Evolutionary conservation across 495 filamentous ascomycete genomes (phyloP), one percentile per base, ranked within the genome.

Genomic region (Hyphodiscus hymeniophilus): DNA sequence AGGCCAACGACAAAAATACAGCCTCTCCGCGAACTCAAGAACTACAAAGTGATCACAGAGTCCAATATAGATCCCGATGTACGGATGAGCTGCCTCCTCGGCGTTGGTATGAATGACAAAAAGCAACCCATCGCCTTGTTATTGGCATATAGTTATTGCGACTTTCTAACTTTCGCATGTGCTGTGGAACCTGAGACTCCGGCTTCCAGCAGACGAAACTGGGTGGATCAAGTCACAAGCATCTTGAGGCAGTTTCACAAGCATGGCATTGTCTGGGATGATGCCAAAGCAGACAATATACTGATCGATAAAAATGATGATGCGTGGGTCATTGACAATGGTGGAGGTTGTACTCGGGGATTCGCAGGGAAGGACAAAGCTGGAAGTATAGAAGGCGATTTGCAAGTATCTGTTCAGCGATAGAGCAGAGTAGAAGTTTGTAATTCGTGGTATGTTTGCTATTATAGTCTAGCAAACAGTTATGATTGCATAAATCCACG

Each of bases 291-390:
- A 45, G 57, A 54, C 46, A 61, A 63, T 50, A 51, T 60, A 31
- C 44, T 63, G 38, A 54, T 61, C 32, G 57, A 63, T 50, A 45
- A 42, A 54, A 26, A 57, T 43, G 51, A 52, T 47, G 45, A 62
- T 36, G 59, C 59, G 23, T 64, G 57, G 60, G 52, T 57, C 45
- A 54, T 62, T 55, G 57, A 60, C 52, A 60, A 60, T 57, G 59
- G 52, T 7, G 54, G 59, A 42, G 51, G 57, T 22, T 59, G 54
- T 45, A 64, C 61, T 41, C 20, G 41, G 17, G 51, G 59, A 35
- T 64, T 48, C 45, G 57, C 60, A 13, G 56, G 60, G 17, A 33
- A 24, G 45, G 46, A 57, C 12, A 47, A 53, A 48, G 50, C 42
- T 32, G 55, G 47, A 10, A 58, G 51, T 45, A 38, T 52, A 34